Conservation (phyloP, 495 filamentous ascomycete genomes). For the Penicillium coffeae region DNA sequence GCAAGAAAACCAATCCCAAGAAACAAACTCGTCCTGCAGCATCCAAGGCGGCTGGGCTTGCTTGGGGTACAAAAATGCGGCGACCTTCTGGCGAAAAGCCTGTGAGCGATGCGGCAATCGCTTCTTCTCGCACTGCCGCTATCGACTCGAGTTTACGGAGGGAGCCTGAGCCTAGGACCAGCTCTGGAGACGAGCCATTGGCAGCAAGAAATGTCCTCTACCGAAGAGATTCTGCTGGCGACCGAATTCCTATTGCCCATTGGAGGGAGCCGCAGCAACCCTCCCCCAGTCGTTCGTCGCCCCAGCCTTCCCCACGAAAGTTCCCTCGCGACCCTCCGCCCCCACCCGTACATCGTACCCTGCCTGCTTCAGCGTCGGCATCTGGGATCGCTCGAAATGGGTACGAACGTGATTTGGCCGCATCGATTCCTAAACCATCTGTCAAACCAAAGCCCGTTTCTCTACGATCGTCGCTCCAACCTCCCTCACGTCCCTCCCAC, state of each 20-base stretch:
- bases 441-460: constrained; percentile 36
- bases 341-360: constrained; percentile 6
- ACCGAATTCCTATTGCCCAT: constrained; percentile 25
- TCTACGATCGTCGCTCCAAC: constrained; percentile 28
- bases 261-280: constrained; percentile 30
- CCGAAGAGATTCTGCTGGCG: constrained; percentile 7
- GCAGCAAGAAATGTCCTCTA: constrained; percentile 5
- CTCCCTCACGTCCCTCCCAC: constrained; percentile 13
- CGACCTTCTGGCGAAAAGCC: constrained; percentile 27
- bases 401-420: constrained; percentile 21
- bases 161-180: constrained; percentile 21
- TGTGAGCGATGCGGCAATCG: constrained; percentile 31
- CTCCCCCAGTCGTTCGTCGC: constrained; percentile 14
- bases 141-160: constrained; percentile 22
- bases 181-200: constrained; percentile 27
- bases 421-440: constrained; percentile 27
- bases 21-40: constrained; percentile 51
- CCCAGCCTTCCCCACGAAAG: constrained; percentile 2
- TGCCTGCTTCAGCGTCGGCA: constrained; percentile 4
- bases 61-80: constrained; percentile 64
- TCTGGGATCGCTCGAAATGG: constrained; percentile 9
- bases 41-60: constrained; percentile 82
- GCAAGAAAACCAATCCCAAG: constrained; percentile 43
- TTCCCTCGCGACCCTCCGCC: constrained; percentile 9
- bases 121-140: constrained; percentile 31